A percentile compares a stretch with the other conserved stretches of the same genome.
Evolutionary conservation across 306 rosid species (phyloP).

Genomic region (Fragaria nilgerrensis): DNA sequence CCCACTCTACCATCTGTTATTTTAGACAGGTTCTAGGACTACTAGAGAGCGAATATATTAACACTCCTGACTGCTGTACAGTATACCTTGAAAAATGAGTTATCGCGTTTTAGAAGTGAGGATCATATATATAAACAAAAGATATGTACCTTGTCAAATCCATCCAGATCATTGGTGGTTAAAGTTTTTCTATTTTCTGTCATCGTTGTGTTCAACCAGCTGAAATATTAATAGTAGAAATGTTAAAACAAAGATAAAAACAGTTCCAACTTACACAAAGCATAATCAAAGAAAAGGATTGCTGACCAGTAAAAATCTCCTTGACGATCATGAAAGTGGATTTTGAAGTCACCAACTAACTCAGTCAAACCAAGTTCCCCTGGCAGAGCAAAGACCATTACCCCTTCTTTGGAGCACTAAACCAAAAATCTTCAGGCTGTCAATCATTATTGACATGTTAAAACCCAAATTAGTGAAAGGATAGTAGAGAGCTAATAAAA

Average conservation of each 20-base stretch:
- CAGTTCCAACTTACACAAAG: conserved; percentile 14
- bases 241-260: conserved; percentile 12
- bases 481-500: conserved; percentile 14
- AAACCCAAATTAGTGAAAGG: conserved; percentile 15
- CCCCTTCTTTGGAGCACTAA: conserved; percentile 93
- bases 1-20: neutral
- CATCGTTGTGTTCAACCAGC: conserved; percentile 98
- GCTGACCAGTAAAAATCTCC: conserved; percentile 96
- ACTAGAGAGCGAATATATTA: neutral
- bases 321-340: conserved; percentile 92
- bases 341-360: conserved; percentile 85
- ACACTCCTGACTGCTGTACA: neutral
- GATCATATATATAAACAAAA: conserved; percentile 8
- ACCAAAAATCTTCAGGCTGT: conserved; percentile 97
- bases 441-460: conserved; percentile 6
- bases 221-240: conserved; percentile 31
- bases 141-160: conserved; percentile 79
- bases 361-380: conserved; percentile 98
- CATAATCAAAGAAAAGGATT: conserved; percentile 17
- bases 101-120: neutral
- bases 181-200: conserved; percentile 80
- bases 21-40: neutral
- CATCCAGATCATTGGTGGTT: conserved; percentile 75
- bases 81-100: neutral
- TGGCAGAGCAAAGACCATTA: conserved; percentile 94